These are phyloP conservation scores for Jacaranda copaia DNA, from an alignment of 257 asterid genomes.

Conservation along the genomic window DNA sequence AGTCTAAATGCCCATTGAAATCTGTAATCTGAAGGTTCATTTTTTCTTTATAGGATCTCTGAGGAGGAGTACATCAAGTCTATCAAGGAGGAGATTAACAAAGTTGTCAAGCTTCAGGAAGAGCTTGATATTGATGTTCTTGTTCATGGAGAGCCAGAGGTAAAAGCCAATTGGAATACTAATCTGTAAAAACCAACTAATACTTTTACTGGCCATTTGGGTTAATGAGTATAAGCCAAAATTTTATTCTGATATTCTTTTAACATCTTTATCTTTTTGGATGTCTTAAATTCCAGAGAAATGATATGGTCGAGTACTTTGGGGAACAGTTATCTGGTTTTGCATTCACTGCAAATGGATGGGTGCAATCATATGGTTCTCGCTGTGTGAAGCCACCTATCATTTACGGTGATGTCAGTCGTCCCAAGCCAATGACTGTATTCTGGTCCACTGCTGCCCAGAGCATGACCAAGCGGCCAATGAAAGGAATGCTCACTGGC, in stretches of 20 bases:
- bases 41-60: slow-evolving; percentile 64
- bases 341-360: slow-evolving; percentile 95
- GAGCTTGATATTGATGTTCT: slow-evolving; percentile 98
- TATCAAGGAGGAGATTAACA: slow-evolving; percentile 87
- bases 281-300: slow-evolving; percentile 66
- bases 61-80: slow-evolving; percentile 87
- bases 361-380: slow-evolving; percentile 99
- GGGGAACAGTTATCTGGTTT: slow-evolving; percentile 98
- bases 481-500: slow-evolving; percentile 99
- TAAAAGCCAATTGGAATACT: slow-evolving; percentile 36
- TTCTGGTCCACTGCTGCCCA: slow-evolving; percentile 99
- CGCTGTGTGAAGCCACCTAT: slow-evolving; percentile 99
- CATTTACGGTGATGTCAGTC: slow-evolving; percentile 98
- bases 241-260: background rate
- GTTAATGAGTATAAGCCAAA: background rate
- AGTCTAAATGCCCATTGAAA: background rate
- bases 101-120: slow-evolving; percentile 97
- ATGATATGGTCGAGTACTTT: slow-evolving; percentile 99
- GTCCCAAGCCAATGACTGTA: slow-evolving; percentile 97
- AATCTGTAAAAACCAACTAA: background rate
- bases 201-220: background rate
- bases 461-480: slow-evolving; percentile 99
- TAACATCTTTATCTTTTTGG: slow-evolving; percentile 2
- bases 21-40: slow-evolving; percentile 29
- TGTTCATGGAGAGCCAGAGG: slow-evolving; percentile 99